Percentiles rank a stretch among this genome's conserved stretches.
Evolutionary conservation across 2,329 filamentous ascomycete species (phyloP).

Genomic region (Beauveria bassiana): DNA sequence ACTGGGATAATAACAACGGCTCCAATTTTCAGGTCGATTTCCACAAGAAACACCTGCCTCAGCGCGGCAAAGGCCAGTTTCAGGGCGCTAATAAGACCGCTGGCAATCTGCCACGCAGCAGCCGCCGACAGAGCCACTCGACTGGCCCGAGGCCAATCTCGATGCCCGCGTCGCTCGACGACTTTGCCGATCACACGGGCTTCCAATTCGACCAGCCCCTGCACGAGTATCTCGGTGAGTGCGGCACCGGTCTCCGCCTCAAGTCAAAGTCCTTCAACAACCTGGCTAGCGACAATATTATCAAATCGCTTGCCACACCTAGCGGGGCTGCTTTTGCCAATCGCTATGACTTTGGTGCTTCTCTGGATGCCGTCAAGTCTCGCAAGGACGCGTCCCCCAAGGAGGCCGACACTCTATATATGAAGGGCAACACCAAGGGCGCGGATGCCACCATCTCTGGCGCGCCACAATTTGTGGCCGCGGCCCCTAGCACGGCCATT

Average conservation of each 20-base stretch:
- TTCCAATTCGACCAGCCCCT: constrained; percentile 53
- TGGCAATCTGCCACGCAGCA: constrained; percentile 59
- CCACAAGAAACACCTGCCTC: constrained; percentile 63
- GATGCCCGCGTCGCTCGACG: constrained; percentile 55
- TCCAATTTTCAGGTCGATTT: constrained; percentile 96
- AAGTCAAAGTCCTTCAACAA: constrained; percentile 60
- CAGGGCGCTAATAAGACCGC: constrained; percentile 43
- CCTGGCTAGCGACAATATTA: constrained; percentile 54
- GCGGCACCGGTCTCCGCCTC: constrained; percentile 54
- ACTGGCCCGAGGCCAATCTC: constrained; percentile 43
- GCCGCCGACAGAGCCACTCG: constrained; percentile 39
- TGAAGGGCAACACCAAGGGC: constrained; percentile 39
- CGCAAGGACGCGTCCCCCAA: constrained; percentile 57
- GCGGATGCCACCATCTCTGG: constrained; percentile 20
- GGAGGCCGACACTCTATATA: constrained; percentile 50
- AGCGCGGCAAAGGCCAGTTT: constrained; percentile 48
- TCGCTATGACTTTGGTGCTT: constrained; percentile 94
- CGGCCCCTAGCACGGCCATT: constrained; percentile 39
- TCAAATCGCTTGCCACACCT: constrained; percentile 43
- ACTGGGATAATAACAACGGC: constrained; percentile 87
- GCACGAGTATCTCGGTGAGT: constrained; percentile 56
- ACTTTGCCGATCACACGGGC: constrained; percentile 58
- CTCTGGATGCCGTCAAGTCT: constrained; percentile 71
- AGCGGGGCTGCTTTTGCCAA: constrained; percentile 76
- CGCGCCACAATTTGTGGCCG: constrained; percentile 14